Evolutionary conservation across 441 rosid genomes (phyloP), one percentile per base, ranked within the genome.

Genomic region (Populus hybrid): DNA sequence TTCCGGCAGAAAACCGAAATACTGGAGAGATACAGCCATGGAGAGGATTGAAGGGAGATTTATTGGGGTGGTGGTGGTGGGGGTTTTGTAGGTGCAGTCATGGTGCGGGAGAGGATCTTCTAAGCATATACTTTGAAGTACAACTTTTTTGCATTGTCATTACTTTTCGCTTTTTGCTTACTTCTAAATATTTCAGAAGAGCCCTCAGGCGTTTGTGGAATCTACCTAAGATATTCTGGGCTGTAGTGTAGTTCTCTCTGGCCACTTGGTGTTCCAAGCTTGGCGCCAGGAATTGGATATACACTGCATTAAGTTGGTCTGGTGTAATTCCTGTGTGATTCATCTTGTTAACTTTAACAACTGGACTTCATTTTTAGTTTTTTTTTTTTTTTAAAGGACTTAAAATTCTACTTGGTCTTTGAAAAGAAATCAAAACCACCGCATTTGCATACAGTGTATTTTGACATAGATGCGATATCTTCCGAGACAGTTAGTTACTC

Each of bases 71-170:
- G 71, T 28, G 8, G 20, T 10, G 57, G 28, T 53, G 20, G 66
- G 64, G 50, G 21, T 81, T 82, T 81, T 65, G 78, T 79, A 76
- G 81, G 23, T 30, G 32, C 20, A 10, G 53, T 0, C 23, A 32
- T 69, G 75, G 72, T 68, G 84, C 14, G 76, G 12, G 46, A 69
- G 69, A 80, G 89, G 82, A 88, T 85, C 88, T 88, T 86, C 82
- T 28, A 8, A 68, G 89, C 76, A 88, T 88, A 88, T 88, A 35
- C 87, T 84, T 79, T 40, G 28, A 69, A 67, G 46, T 76, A 71
- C 65, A 59, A 20, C 10, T 46, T 36, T 71, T 67, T 72, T 30
- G 2, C 30, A 12, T 61, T 16, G 12, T 69, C 9, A 67, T 50
- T 70, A n/a, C 36, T 50, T 79, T 30, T 30, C 71, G 70, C 73